Evolutionary conservation across 345 rosid genomes (phyloP).

Genomic region (Brassica carinata): DNA sequence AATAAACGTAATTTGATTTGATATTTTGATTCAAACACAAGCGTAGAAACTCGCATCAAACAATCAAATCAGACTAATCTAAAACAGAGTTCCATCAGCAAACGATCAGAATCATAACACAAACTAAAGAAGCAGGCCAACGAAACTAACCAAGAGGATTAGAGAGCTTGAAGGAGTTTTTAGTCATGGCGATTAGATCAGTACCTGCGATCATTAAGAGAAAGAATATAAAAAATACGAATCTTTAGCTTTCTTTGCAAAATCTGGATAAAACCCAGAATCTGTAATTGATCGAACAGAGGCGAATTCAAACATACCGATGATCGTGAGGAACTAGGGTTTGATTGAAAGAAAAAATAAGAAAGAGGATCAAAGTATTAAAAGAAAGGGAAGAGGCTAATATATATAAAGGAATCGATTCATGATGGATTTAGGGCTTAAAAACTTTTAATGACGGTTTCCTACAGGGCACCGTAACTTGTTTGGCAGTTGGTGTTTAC

Average conservation of each 20-base stretch:
- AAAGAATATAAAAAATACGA: neutral
- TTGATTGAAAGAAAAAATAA: constrained; percentile 2
- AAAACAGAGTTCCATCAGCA: neutral
- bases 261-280: constrained; percentile 16
- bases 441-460: constrained; percentile 23
- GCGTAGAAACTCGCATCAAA: neutral
- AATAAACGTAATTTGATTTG: neutral
- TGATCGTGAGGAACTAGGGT: neutral
- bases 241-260: neutral
- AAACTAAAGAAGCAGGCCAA: neutral
- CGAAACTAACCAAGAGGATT: constrained; percentile 66
- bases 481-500: neutral
- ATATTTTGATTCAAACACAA: constrained; percentile 1
- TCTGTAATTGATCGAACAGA: constrained; percentile 7
- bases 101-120: constrained; percentile 10
- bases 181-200: constrained; percentile 52
- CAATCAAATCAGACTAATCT: neutral
- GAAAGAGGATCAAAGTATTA: neutral
- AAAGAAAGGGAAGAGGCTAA: constrained; percentile 25
- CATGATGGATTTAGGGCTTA: constrained; percentile 28
- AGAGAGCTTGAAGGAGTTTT: constrained; percentile 78
- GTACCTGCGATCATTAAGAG: constrained; percentile 18
- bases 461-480: constrained; percentile 40
- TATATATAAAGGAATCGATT: constrained; percentile 29
- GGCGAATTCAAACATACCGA: neutral